Base-by-base conservation (phyloP, 164 flowering plant species). In the Macadamia tetraphylla region DNA sequence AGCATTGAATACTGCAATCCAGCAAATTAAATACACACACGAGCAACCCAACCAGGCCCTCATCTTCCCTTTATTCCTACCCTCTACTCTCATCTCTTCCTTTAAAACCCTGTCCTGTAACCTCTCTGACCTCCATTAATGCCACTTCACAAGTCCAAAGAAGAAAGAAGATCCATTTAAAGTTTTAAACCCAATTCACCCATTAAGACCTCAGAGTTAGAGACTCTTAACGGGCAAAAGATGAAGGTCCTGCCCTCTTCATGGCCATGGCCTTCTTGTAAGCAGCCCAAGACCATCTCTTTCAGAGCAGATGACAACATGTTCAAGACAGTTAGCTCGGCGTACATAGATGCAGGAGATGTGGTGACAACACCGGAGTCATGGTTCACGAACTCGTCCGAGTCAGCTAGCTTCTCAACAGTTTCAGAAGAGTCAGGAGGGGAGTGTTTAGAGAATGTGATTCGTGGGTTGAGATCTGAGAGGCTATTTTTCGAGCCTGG, bases 401-500 rank as follows among this genome's bases (percentile, higher is more conserved):
- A 78, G 44, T 75, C 76, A 0, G 64, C 63, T 4, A 82, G 82
- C 62, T 79, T 78, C 70, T 81, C 88, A 0, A 75, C 81, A 0
- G 65, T 67, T 44, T 77, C 82, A 0, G 78, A 73, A 10, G 76
- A 77, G 12, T 63, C 68, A 3, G 76, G 67, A 6, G 80, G 18
- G 6, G 75, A 67, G 55, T 56, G 75, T 6, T 17, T 76, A 53
- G 90, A 84, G 79, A 72, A 49, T 23, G 81, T 89, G 53, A 83
- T 88, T 11, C 70, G 77, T 3, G 91, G 91, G 49, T 60, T 83
- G 57, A 57, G 81, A 63, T 82, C 90, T 6, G 87, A 85, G 66
- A 75, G 97, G 77, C 81, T 92, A 65, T 85, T 90, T 59, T 87
- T 88, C 23, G 84, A 89, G 68, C 94, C 88, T 0, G 87, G 76